phyloP scores from a whole-genome alignment of 1,139 yeast species.

The Saccharomyces hybrid region DNA sequence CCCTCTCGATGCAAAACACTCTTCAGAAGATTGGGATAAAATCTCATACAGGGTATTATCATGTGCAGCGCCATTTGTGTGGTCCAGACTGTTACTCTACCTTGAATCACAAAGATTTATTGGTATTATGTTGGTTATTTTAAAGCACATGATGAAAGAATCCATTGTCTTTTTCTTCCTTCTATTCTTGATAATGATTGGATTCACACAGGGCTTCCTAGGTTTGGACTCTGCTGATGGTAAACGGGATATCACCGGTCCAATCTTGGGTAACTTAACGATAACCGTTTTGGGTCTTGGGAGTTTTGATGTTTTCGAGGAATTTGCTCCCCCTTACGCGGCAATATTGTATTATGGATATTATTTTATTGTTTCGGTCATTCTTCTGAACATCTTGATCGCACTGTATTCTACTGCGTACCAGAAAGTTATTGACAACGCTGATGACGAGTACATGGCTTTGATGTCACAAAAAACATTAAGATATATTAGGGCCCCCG shows the following conservation, averaged over 20 bases:
- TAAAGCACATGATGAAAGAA: slow-evolving; percentile 82
- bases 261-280: slow-evolving; percentile 57
- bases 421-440: slow-evolving; percentile 71
- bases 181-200: slow-evolving; percentile 60
- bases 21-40: slow-evolving; percentile 43
- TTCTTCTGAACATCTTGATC: slow-evolving; percentile 70
- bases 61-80: slow-evolving; percentile 83
- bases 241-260: slow-evolving; percentile 60
- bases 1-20: slow-evolving; percentile 17
- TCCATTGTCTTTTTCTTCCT: slow-evolving; percentile 72
- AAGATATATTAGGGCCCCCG: slow-evolving; percentile 82
- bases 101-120: slow-evolving; percentile 77
- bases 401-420: slow-evolving; percentile 85
- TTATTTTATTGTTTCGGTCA: slow-evolving; percentile 68
- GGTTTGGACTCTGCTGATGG: slow-evolving; percentile 89
- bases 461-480: slow-evolving; percentile 78
- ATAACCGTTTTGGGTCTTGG: slow-evolving; percentile 70
- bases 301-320: slow-evolving; percentile 59
- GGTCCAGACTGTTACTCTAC: slow-evolving; percentile 70
- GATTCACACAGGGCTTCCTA: slow-evolving; percentile 79
- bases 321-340: slow-evolving; percentile 81
- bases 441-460: slow-evolving; percentile 78
- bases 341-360: slow-evolving; percentile 66
- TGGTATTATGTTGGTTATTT: slow-evolving; percentile 82
- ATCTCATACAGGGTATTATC: slow-evolving; percentile 66